phyloP scores from a whole-genome alignment of 169 alveolate species.

The Cryptosporidium felis region DNA sequence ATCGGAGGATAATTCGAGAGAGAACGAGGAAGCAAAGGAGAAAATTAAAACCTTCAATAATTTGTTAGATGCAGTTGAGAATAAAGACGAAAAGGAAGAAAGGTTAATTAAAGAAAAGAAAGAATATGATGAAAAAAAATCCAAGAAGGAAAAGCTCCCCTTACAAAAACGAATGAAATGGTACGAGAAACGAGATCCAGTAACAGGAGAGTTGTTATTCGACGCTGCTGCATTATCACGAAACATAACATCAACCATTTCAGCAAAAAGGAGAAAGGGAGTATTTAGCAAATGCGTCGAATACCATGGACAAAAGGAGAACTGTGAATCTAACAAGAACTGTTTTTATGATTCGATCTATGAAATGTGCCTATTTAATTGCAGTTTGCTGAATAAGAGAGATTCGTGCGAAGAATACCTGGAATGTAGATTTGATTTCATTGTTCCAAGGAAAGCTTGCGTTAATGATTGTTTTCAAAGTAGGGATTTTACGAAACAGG shows the following conservation, averaged over 20 bases:
- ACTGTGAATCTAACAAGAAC: conserved; percentile 23
- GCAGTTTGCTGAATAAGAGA: conserved; percentile 39
- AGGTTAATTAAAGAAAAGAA: conserved; percentile 42
- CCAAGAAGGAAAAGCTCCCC: neutral
- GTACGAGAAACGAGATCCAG: conserved; percentile 65
- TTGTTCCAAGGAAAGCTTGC: conserved; percentile 65
- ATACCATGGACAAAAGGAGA: conserved; percentile 35
- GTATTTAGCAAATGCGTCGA: conserved; percentile 34
- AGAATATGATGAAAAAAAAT: conserved; percentile 17
- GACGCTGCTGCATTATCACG: conserved; percentile 54
- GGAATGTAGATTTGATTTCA: conserved; percentile 58
- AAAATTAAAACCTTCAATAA: neutral
- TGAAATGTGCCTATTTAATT: conserved; percentile 50
- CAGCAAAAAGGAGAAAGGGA: conserved; percentile 54
- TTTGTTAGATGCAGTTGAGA: neutral
- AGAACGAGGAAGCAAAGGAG: neutral
- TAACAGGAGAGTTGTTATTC: conserved; percentile 52
- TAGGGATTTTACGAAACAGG: conserved; percentile 40
- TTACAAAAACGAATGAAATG: conserved; percentile 44
- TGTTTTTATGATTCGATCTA: conserved; percentile 58
- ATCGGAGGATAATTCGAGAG: neutral
- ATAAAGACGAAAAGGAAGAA: conserved; percentile 17
- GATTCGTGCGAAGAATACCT: conserved; percentile 66
- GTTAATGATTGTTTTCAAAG: conserved; percentile 70
- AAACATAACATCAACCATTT: conserved; percentile 44